phyloP scores from a whole-genome alignment of 2,329 filamentous ascomycete species.

The Endoconidiophora polonica region DNA sequence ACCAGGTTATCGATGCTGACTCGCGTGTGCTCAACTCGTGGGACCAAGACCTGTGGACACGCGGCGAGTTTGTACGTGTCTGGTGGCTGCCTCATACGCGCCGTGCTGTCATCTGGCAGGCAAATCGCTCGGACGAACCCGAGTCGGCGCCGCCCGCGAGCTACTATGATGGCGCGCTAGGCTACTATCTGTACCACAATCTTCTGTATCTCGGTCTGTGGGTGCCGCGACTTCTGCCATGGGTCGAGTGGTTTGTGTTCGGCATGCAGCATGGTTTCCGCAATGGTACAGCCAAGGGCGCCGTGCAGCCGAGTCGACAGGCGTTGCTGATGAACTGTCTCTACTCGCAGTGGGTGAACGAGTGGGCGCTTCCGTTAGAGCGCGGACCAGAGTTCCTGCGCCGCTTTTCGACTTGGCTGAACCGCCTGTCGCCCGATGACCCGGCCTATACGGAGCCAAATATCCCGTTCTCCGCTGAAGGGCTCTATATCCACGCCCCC shows the following conservation, averaged over 20 bases:
- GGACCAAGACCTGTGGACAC: conserved; percentile 61
- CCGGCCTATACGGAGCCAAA: conserved; percentile 43
- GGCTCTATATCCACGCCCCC: conserved; percentile 73
- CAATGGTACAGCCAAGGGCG: conserved; percentile 49
- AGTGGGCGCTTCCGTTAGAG: conserved; percentile 82
- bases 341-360: conserved; percentile 96
- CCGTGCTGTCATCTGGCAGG: conserved; percentile 75
- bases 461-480: conserved; percentile 68
- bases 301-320: conserved; percentile 60
- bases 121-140: conserved; percentile 55
- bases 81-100: conserved; percentile 97
- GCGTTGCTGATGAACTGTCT: conserved; percentile 92
- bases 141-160: conserved; percentile 41
- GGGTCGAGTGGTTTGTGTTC: conserved; percentile 92
- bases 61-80: conserved; percentile 75
- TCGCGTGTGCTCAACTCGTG: conserved; percentile 52
- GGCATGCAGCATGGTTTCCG: conserved; percentile 93
- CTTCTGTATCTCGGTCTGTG: conserved; percentile 67
- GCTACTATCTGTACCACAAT: conserved; percentile 84
- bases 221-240: conserved; percentile 63
- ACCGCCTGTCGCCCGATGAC: conserved; percentile 43
- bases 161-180: conserved; percentile 69
- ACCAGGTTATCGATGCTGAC: conserved; percentile 61
- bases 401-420: conserved; percentile 75
- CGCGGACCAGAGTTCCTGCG: conserved; percentile 75